Base-by-base conservation (phyloP, 345 rosid genomes). In the Eucalyptus lansdowneana region DNA sequence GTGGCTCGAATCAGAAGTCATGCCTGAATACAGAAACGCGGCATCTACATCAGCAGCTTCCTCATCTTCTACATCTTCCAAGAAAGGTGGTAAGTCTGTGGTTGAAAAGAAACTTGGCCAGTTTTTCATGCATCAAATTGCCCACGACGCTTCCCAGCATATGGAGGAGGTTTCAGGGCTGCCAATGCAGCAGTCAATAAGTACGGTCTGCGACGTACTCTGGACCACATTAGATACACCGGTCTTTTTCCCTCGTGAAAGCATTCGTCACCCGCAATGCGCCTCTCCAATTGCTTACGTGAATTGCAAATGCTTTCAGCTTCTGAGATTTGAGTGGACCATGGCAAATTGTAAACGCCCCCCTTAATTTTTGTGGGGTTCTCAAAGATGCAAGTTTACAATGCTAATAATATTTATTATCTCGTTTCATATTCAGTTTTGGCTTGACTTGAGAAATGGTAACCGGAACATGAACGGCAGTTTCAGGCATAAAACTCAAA, bases 1-100 rank as follows among this genome's bases (percentile, higher is more conserved):
- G 98, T 97, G 99, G 99, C 98, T 97, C 21, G 99, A 97, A 87
- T 92, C 99, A 44, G 99, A 97, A 93, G 99, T 97, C 69, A 88
- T 96, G 89, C 95, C 99, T 58, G 91, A 72, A 40, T 91, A 93
- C 54, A 93, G 91, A 90, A 91, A 89, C 92, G 87, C 91, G 89
- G 90, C 98, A 53, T 94, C 96, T 9, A 93, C 97, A 45, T 93
- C 94, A 60, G 50, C 93, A n/a, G 91, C 97, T 22, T 88, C 98
- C 51, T 92, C 99, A 6, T 88, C 89, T 31, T 87, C 91, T 45
- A 37, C 91, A 2, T 91, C 93, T 21, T 96, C 96, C 3, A 97
- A 97, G 93, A 97, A 96, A 93, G 98, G 99, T 22, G 92, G 91
- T 56, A 98, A 88, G 89, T 95, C 99, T 49, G 87, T 89, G 25